phyloP scores from a whole-genome alignment of 495 filamentous ascomycete species.

The Penicillium riverlandense region DNA sequence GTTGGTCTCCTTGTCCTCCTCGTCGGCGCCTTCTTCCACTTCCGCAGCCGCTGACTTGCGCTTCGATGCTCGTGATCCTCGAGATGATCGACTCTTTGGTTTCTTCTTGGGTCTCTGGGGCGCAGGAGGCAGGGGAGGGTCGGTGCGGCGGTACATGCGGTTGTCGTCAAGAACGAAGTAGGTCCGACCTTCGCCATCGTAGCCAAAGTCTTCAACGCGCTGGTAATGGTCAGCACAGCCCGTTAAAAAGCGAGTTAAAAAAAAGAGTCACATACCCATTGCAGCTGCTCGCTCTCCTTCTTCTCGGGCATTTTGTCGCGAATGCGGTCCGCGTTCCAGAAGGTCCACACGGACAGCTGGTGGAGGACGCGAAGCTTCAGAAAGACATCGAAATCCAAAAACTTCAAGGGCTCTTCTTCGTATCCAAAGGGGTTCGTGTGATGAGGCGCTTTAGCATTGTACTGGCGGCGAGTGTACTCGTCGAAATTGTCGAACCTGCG shows the following conservation, averaged over 20 bases:
- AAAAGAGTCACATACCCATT: slow-evolving; percentile 58
- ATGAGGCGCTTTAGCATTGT: slow-evolving; percentile 68
- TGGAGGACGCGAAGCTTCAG: slow-evolving; percentile 85
- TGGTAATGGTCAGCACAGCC: slow-evolving; percentile 20
- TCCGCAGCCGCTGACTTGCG: slow-evolving; percentile 49
- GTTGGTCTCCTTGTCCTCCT: slow-evolving; percentile 33
- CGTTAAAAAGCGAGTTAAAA: not conserved
- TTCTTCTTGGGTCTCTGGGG: slow-evolving; percentile 57
- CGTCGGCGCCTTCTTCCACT: slow-evolving; percentile 47
- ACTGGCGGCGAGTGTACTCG: slow-evolving; percentile 89
- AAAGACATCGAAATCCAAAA: slow-evolving; percentile 75
- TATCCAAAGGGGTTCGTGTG: slow-evolving; percentile 78
- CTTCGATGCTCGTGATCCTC: slow-evolving; percentile 62
- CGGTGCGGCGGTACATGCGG: slow-evolving; percentile 77
- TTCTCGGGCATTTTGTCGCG: slow-evolving; percentile 81
- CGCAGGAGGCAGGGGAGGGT: slow-evolving; percentile 53
- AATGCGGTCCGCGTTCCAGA: slow-evolving; percentile 77
- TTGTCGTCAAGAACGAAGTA: slow-evolving; percentile 95
- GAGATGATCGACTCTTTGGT: slow-evolving; percentile 67
- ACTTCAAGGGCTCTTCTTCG: slow-evolving; percentile 63
- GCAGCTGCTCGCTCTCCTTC: slow-evolving; percentile 69
- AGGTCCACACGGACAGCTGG: slow-evolving; percentile 84
- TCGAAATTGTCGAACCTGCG: slow-evolving; percentile 80
- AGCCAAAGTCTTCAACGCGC: slow-evolving; percentile 90
- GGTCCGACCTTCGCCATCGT: slow-evolving; percentile 72